Evolutionary conservation across 495 filamentous ascomycete species (phyloP), one percentile per base, ranked within the genome.

Genomic region (Letharia columbiana): DNA sequence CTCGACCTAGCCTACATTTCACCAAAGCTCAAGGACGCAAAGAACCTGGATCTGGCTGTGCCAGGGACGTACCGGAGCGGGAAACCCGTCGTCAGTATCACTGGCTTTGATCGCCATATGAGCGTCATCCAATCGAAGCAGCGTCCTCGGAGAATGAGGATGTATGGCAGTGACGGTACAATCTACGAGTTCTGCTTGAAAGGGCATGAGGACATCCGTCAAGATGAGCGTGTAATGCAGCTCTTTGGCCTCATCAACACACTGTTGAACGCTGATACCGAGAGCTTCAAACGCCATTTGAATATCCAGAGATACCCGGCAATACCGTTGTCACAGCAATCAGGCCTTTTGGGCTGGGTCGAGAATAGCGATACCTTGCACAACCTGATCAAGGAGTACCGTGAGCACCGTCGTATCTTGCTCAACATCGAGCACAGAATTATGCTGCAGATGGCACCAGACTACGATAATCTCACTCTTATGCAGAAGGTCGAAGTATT

Each of bases 401-500:
- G 94, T 62, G 95, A 99, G 74, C 94, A 90, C 64, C 87, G 94
- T 40, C 95, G 96, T 71, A 99, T 99, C 67, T 80, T 99, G 35
- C 86, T 99, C 58, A 99, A 99, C 70, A 99, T 99, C 67, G 94
- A 99, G 76, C 94, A 99, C 71, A 89, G 94, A 35, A 98, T 99
- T 72, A 99, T 99, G 94, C 80, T 99, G 44, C 94, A 99, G 74
- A 99, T 99, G 94, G 94, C 94, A 17, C 95, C 94, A 3, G 94
- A 99, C 75, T 98, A 97, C 72, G 94, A 99, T 69, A 96, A 95
- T 69, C 84, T 99, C 18, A 96, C 94, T 0, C 83, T 99, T 39
- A 99, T 99, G 95, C 95, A 99, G 74, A 99, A 99, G 77, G 95
- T 98, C 4, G 94, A 99, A 73, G 94, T 99, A 12, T 99, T 99